Base-by-base conservation (phyloP, 148 eudicot genomes). In the Silene latifolia region DNA sequence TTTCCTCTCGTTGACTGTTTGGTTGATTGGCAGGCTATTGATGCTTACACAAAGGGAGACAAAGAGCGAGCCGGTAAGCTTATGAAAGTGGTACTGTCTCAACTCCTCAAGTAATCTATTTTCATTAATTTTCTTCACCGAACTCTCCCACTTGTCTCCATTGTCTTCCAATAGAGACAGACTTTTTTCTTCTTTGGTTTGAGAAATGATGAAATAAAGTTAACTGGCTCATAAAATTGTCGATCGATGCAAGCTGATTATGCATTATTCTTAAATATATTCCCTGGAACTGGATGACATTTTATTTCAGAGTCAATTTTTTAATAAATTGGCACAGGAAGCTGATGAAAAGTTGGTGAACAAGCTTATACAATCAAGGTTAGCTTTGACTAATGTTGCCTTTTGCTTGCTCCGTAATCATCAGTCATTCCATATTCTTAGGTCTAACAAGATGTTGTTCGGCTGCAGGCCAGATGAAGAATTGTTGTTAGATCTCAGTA, bases 241-340 rank as follows among this genome's bases (percentile, higher is more conserved):
- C 14, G 2, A 15, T 48, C 3, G 54, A 48, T 48, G 54, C 14
- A 47, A n/a, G n/a, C n/a, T n/a, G n/a, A n/a, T n/a, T n/a, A n/a
- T n/a, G n/a, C n/a, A n/a, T n/a, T n/a, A n/a, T n/a, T n/a, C 29
- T 27, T 27, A 27, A 27, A 27, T 27, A 57, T 7, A 21, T 61
- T 73, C 63, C 57, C 10, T 69, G 14, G 48, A 35, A 59, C 25
- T 75, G n/a, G 27, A 18, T 48, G 35, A 60, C 72, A n/a, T n/a
- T n/a, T n/a, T n/a, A 14, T 71, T 67, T 78, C 74, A 92, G 97
- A 93, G 96, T 75, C 83, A 87, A 69, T 88, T 88, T 71, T 90
- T 68, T 77, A 83, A 77, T 73, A 67, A 23, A 54, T 86, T 85
- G 81, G 93, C 97, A 47, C 79, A 83, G 39, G 93, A 90, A 74